phyloP scores from a whole-genome alignment of 2,329 filamentous ascomycete species.

The Trichoderma koningiopsis region DNA sequence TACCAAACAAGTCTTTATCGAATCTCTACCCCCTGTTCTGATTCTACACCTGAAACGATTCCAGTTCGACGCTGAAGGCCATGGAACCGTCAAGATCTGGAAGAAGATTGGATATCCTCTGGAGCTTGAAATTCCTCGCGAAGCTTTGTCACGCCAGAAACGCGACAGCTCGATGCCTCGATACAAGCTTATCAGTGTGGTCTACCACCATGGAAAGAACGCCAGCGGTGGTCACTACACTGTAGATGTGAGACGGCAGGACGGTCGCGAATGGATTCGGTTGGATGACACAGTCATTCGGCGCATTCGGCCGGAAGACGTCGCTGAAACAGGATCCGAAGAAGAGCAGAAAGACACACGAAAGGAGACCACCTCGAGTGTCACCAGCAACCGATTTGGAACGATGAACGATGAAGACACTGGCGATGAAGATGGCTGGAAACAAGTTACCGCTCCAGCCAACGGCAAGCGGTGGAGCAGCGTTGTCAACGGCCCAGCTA shows the following conservation, averaged over 20 bases:
- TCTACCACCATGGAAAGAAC: slow-evolving; percentile 97
- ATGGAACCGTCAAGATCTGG: slow-evolving; percentile 93
- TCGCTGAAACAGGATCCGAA: slow-evolving; percentile 78
- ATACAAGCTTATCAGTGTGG: slow-evolving; percentile 84
- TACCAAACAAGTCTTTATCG: slow-evolving; percentile 94
- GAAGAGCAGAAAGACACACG: slow-evolving; percentile 71
- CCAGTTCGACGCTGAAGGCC: slow-evolving; percentile 82
- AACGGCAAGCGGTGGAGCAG: slow-evolving; percentile 73
- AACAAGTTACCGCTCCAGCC: slow-evolving; percentile 65
- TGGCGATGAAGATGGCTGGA: slow-evolving; percentile 76
- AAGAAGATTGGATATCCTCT: slow-evolving; percentile 96
- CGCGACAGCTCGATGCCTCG: slow-evolving; percentile 70
- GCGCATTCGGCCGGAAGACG: slow-evolving; percentile 82
- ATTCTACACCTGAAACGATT: slow-evolving; percentile 97
- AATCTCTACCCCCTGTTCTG: slow-evolving; percentile 84
- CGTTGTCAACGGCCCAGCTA: slow-evolving; percentile 65
- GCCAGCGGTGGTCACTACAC: slow-evolving; percentile 97
- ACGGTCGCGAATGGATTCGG: slow-evolving; percentile 93
- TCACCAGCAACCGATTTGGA: slow-evolving; percentile 73
- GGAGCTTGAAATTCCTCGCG: slow-evolving; percentile 89
- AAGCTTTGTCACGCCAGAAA: slow-evolving; percentile 79
- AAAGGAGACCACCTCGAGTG: slow-evolving; percentile 53
- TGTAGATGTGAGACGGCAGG: slow-evolving; percentile 92
- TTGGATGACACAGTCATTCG: slow-evolving; percentile 92
- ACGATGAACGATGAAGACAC: slow-evolving; percentile 66